Percentiles rank a stretch among this genome's conserved stretches.
Conservation (phyloP, 768 basidiomycete genomes). For the Lentinula edodes region DNA sequence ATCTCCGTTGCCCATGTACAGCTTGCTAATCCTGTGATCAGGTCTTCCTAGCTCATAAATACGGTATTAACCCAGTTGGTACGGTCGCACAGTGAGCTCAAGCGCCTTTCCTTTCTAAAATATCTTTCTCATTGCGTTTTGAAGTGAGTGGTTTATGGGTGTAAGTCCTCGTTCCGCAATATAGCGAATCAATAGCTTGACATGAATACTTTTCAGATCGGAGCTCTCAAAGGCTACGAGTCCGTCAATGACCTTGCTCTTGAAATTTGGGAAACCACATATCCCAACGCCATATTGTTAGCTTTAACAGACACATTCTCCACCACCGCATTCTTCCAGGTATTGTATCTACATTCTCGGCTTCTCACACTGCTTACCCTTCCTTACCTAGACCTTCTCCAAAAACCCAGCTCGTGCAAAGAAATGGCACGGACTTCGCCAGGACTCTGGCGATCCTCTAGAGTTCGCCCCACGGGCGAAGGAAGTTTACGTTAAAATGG, state of each 20-base stretch:
- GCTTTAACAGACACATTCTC: conserved; percentile 97
- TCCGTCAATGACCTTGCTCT: conserved; percentile 68
- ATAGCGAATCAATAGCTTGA: conserved; percentile 1
- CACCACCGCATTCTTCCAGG: conserved; percentile 79
- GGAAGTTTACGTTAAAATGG: conserved; percentile 63
- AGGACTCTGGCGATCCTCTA: conserved; percentile 91
- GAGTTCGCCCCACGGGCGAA: conserved; percentile 73
- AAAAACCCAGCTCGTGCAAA: conserved; percentile 52
- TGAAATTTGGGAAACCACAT: conserved; percentile 81
- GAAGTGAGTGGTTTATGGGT: conserved; percentile 89
- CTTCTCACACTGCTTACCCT: background rate
- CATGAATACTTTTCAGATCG: conserved; percentile 45
- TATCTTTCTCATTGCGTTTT: background rate
- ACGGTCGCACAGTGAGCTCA: conserved; percentile 79
- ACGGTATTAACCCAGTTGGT: conserved; percentile 62
- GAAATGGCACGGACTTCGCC: conserved; percentile 80
- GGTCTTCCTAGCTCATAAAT: conserved; percentile 82
- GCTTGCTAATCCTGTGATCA: conserved; percentile 21
- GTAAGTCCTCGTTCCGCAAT: conserved; percentile 31
- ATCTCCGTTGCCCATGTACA: conserved; percentile 2
- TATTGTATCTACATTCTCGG: conserved; percentile 17
- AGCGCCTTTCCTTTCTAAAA: background rate
- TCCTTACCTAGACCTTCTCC: conserved; percentile 45
- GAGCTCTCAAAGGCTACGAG: conserved; percentile 80
- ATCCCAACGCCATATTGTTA: conserved; percentile 52